A percentile compares a stretch with the other conserved stretches of the same genome.
Conservation (phyloP, 257 asterid genomes). For the Verbascum thapsus region DNA sequence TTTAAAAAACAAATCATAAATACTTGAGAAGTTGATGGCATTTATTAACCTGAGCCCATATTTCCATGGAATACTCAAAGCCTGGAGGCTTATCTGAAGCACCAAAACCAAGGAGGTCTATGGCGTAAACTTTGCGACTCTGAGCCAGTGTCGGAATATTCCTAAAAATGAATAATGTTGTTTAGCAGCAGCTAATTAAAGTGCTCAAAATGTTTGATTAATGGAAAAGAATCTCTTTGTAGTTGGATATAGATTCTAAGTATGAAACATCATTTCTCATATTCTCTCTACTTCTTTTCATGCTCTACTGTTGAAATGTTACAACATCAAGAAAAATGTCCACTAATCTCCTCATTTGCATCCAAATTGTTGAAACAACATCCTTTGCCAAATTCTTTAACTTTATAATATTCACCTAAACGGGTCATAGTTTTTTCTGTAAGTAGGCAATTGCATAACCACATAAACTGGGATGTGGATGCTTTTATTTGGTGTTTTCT, state of each 20-base stretch:
- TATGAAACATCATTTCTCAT: background rate
- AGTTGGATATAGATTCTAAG: background rate
- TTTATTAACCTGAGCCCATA: conserved; percentile 72
- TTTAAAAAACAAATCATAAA: conserved; percentile 10
- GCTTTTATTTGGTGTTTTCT: too few relatives aligned
- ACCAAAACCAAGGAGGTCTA: conserved; percentile 96
- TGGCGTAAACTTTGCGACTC: conserved; percentile 64
- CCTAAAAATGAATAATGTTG: conserved; percentile 38
- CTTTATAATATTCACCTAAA: too few relatives aligned
- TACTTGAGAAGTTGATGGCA: conserved; percentile 7
- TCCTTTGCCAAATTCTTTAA: too few relatives aligned
- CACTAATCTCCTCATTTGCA: background rate
- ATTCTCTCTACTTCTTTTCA: background rate
- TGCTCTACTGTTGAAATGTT: too few relatives aligned
- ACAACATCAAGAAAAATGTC: too few relatives aligned
- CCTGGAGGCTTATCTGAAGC: conserved; percentile 92
- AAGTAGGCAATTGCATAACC: too few relatives aligned
- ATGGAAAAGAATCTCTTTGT: background rate
- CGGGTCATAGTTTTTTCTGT: too few relatives aligned
- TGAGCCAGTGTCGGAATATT: conserved; percentile 70
- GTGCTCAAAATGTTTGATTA: background rate
- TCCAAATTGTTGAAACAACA: background rate
- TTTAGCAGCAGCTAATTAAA: conserved; percentile 13
- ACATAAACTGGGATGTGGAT: too few relatives aligned
- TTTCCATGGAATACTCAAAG: conserved; percentile 74